Base-by-base conservation (phyloP, 352 stramenopile species). In the Phytophthora constricta region DNA sequence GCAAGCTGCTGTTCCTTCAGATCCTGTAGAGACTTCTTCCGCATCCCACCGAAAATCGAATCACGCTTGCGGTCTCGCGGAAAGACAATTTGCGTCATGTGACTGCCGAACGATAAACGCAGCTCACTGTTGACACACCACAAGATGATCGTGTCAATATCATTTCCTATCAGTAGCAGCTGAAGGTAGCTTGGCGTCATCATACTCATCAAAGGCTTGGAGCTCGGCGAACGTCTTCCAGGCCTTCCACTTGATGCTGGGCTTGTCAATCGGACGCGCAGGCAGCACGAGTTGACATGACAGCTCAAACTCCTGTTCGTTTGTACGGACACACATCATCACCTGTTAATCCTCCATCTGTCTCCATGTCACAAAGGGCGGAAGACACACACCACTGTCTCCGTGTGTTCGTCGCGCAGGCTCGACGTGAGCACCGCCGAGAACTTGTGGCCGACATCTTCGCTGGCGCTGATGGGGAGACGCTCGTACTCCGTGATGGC, bases 221-320 rank as follows among this genome's bases (percentile, higher is more conserved):
- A 92, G 65, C 59, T 94, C 74, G 17, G 72, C 55, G n/a, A 83
- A 81, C 4, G 82, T 82, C 49, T 90, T 90, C 86, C 86, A 94
- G 8, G 79, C 72, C 53, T 90, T 94, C 86, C 86, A 94, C 41
- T 83, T 82, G 56, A 92, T 86, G 48, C 84, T 90, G 13, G 81
- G 81, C 59, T 92, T 87, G 42, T 89, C 80, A 17, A 90, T 56
- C 5, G 74, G 57, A 14, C 80, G 74, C 39, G 70, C 58, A 27
- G 76, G 80, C 43, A 91, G 68, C 34, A 87, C 52, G 45, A 92
- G 62, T 54, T 94, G 82, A 33, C 84, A 92, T 48, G 84, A 89
- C 34, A 94, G 49, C 63, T 92, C 86, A 48, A 87, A 90, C 57
- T 91, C 86, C 80, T 90, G 54, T 57, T 25, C 2, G 49, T 54